phyloP scores from a whole-genome alignment of 331 rosid species.

The Phaseolus coccineus region DNA sequence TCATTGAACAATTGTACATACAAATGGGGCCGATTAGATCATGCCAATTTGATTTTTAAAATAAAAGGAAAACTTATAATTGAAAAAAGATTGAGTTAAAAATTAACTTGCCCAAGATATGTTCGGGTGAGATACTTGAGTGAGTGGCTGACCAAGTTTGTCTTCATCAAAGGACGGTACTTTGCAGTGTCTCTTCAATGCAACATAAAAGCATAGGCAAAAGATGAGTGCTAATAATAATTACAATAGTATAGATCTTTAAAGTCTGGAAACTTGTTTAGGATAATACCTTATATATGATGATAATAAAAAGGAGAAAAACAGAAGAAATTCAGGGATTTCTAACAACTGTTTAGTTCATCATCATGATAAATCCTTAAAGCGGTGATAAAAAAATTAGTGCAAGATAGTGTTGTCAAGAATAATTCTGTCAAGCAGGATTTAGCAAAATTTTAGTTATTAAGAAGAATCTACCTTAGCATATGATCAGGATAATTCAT shows the following conservation, averaged over 20 bases:
- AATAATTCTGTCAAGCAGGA: constrained; percentile 10
- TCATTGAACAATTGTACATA: background rate
- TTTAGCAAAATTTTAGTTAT: constrained; percentile 24
- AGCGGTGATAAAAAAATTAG: background rate
- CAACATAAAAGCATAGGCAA: constrained; percentile 36
- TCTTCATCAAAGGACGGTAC: constrained; percentile 80
- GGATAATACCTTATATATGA: background rate
- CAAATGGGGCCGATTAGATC: background rate
- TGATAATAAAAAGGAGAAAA: background rate
- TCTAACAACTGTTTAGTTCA: constrained; percentile 33
- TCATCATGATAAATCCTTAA: constrained; percentile 13
- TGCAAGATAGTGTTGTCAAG: background rate
- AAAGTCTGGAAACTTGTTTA: constrained; percentile 15
- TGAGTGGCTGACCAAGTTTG: constrained; percentile 79
- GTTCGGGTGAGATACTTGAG: constrained; percentile 84
- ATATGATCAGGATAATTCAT: constrained; percentile 73
- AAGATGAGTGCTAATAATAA: constrained; percentile 3
- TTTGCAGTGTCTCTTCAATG: constrained; percentile 83
- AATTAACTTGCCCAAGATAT: constrained; percentile 81
- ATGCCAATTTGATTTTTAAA: background rate
- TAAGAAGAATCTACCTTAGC: constrained; percentile 64
- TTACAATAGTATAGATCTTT: constrained; percentile 28
- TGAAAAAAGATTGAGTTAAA: constrained; percentile 6
- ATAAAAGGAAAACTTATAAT: constrained; percentile 16
- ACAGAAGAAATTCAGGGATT: constrained; percentile 11